These are phyloP conservation scores for Punctularia strigosozonata DNA, from an alignment of 768 basidiomycete species.

Conservation along the genomic window DNA sequence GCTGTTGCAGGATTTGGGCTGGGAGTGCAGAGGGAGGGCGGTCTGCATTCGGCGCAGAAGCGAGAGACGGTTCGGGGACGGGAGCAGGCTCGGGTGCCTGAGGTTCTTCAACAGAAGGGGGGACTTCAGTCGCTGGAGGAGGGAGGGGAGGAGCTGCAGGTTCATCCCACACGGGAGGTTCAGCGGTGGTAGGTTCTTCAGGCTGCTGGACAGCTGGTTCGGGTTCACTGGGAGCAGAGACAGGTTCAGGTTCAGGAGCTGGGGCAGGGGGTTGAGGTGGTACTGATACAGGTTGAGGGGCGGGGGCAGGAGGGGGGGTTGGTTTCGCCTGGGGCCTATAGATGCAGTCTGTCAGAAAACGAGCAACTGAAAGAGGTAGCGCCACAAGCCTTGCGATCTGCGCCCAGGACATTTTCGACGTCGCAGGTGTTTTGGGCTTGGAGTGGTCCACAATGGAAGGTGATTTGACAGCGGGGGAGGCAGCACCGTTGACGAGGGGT, in stretches of 20 bases:
- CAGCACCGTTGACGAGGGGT: constrained; percentile 30
- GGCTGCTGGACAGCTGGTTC: constrained; percentile 19
- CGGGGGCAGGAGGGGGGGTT: constrained; percentile 10
- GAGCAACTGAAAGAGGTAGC: background rate
- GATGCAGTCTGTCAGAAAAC: constrained; percentile 7
- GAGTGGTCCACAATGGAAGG: constrained; percentile 13
- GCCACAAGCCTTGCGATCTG: constrained; percentile 52
- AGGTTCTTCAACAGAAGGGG: constrained; percentile 4
- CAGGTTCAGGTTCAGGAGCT: constrained; percentile 11
- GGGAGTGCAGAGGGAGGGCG: constrained; percentile 22
- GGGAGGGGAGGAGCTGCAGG: constrained; percentile 26
- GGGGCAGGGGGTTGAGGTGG: constrained; percentile 15
- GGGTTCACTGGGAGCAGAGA: constrained; percentile 10
- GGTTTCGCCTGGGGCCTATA: constrained; percentile 17
- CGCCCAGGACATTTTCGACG: constrained; percentile 77
- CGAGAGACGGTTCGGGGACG: constrained; percentile 4
- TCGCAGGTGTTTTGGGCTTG: constrained; percentile 50
- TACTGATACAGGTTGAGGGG: constrained; percentile 14
- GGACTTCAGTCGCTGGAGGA: constrained; percentile 2
- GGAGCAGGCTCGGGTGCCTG: constrained; percentile 6
- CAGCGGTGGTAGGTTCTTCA: constrained; percentile 66
- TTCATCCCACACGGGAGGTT: constrained; percentile 68
- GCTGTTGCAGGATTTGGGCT: constrained; percentile 10
- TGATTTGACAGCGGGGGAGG: constrained; percentile 12
- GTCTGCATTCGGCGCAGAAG: constrained; percentile 7